phyloP scores from a whole-genome alignment of 768 basidiomycete genomes.

The Bullera alba region DNA sequence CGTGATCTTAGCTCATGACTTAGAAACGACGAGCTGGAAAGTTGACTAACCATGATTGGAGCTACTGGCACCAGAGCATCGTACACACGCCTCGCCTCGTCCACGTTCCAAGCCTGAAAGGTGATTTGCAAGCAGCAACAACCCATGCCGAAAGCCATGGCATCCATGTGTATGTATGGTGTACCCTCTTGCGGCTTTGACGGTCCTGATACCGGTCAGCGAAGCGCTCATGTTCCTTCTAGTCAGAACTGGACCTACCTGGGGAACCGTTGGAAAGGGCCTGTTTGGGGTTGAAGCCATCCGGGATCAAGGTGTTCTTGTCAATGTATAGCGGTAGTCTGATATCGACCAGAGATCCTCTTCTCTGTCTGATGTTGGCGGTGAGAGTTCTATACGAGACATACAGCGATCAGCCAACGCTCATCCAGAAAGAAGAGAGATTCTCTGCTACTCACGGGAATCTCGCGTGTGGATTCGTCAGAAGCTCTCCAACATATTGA shows the following conservation, averaged over 20 bases:
- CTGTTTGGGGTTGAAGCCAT: slow-evolving; percentile 9
- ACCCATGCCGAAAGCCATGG: slow-evolving; percentile 99
- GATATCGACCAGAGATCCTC: slow-evolving; percentile 90
- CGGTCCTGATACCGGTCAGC: slow-evolving; percentile 7
- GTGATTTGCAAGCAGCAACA: slow-evolving; percentile 96
- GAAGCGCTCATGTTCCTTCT: not conserved
- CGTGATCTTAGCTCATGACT: not conserved
- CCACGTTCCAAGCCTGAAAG: slow-evolving; percentile 91
- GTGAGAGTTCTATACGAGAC: slow-evolving; percentile 70
- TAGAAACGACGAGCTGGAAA: no score
- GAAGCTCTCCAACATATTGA: slow-evolving; percentile 86
- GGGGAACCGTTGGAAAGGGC: slow-evolving; percentile 65
- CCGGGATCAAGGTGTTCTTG: slow-evolving; percentile 54
- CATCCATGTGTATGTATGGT: slow-evolving; percentile 88
- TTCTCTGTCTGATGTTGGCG: slow-evolving; percentile 81
- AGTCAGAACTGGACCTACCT: slow-evolving; percentile 53
- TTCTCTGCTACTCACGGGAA: slow-evolving; percentile 70
- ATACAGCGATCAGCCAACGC: not conserved
- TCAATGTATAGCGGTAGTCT: slow-evolving; percentile 91
- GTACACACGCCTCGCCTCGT: slow-evolving; percentile 85
- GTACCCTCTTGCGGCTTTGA: slow-evolving; percentile 13
- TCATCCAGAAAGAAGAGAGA: slow-evolving; percentile 3
- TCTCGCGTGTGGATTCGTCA: slow-evolving; percentile 93
- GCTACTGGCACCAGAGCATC: slow-evolving; percentile 93
- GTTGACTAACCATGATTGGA: slow-evolving; percentile 80